Percentiles rank a stretch among this genome's conserved stretches.
Evolutionary conservation across 1,284 basidiomycete species (phyloP).

Genomic region (Coniferiporia sulphurascens): DNA sequence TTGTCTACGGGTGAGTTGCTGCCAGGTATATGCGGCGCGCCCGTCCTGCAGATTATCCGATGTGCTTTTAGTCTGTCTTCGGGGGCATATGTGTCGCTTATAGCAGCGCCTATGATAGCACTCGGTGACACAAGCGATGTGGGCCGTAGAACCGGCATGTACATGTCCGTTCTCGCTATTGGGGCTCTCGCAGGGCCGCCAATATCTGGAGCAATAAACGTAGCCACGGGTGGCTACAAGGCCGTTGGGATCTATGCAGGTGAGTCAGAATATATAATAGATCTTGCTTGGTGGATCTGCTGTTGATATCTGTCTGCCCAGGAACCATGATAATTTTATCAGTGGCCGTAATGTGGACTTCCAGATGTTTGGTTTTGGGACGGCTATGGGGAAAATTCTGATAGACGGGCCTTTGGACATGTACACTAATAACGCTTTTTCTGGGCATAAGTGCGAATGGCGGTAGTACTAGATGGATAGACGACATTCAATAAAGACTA

Average conservation of each 20-base stretch:
- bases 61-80: conserved; percentile 17
- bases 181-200: conserved; percentile 31
- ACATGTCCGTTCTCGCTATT: conserved; percentile 26
- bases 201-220: conserved; percentile 29
- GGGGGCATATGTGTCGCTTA: conserved; percentile 24
- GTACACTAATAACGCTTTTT: not conserved
- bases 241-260: conserved; percentile 30
- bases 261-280: not conserved
- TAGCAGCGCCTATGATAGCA: conserved; percentile 25
- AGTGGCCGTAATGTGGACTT: conserved; percentile 33
- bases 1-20: conserved; percentile 24
- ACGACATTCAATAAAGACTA: no score
- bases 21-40: not conserved
- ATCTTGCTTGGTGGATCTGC: not conserved
- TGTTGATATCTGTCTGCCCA: not conserved
- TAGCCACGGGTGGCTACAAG: conserved; percentile 23
- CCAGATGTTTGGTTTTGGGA: conserved; percentile 29
- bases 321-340: conserved; percentile 18
- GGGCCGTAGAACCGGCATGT: conserved; percentile 29
- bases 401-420: not conserved
- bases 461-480: no score
- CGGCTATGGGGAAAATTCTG: conserved; percentile 35
- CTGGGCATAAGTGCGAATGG: no score
- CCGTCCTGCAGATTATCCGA: not conserved
- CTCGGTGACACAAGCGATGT: conserved; percentile 28